These are phyloP conservation scores for Lepidopterella palustris DNA, from an alignment of 495 filamentous ascomycete species.

Conservation along the genomic window DNA sequence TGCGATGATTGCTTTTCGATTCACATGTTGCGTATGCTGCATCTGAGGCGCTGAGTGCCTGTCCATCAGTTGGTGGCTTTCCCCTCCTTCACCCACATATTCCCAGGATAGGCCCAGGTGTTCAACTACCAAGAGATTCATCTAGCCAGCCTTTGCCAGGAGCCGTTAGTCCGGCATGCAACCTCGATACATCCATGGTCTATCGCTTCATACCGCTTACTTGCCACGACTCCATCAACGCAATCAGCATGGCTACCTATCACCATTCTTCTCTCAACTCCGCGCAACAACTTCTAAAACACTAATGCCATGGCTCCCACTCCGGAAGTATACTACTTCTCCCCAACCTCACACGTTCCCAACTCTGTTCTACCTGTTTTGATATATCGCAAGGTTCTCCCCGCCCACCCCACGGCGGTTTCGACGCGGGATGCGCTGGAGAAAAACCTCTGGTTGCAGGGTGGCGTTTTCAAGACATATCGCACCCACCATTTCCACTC, in stretches of 20 bases:
- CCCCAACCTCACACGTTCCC: slow-evolving; percentile 37
- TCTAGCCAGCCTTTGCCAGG: no score
- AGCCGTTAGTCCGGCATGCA: no score
- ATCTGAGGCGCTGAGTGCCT: no score
- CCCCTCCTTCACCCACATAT: no score
- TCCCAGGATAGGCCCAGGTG: no score
- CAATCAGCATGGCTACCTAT: background rate
- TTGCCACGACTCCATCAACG: no score
- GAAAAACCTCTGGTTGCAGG: slow-evolving; percentile 37
- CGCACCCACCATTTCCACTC: slow-evolving; percentile 36
- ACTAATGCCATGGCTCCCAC: slow-evolving; percentile 7
- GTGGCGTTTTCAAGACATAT: slow-evolving; percentile 38
- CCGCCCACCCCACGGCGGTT: slow-evolving; percentile 21
- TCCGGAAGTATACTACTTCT: slow-evolving; percentile 30
- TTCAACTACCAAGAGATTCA: no score
- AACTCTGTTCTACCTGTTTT: slow-evolving; percentile 40
- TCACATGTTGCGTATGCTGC: no score
- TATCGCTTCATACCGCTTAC: background rate
- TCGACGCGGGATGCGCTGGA: slow-evolving; percentile 30
- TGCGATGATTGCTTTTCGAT: no score
- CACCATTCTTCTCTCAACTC: background rate
- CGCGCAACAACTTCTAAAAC: background rate
- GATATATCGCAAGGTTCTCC: slow-evolving; percentile 38
- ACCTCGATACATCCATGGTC: no score
- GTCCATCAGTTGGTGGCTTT: no score